Base-by-base conservation (phyloP, 2,329 filamentous ascomycete species). In the Tothia fuscella region DNA sequence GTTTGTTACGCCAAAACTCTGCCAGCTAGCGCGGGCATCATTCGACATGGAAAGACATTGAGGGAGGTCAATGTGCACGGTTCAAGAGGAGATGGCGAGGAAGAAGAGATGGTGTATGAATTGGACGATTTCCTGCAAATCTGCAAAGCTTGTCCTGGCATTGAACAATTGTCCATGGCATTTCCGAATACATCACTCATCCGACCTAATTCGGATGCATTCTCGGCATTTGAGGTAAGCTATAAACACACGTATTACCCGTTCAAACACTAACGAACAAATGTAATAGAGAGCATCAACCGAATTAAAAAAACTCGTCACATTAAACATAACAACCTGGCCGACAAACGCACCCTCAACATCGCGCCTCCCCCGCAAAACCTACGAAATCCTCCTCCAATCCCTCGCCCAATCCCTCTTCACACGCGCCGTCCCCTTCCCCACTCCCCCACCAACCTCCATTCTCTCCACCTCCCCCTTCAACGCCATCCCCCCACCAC, bases 241-340 rank as follows among this genome's bases (percentile, higher is more conserved):
- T 24, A 32, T 25, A 3, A 24, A 20, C 17, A 6, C 19, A 6
- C 3, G 10, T 5, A 13, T 4, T n/a, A 31, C 13, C 6, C n/a
- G 21, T 3, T 4, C 6, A 14, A 29, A 10, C 19, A 43, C 26
- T 42, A 31, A 42, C 16, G n/a, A 45, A 46, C 30, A 44, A 44
- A 17, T 19, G 40, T 41, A 28, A 37, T 39, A 61, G 54, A 57
- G 54, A 32, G 62, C 57, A 31, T 47, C 62, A 1, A 56, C 55
- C 17, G 53, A 61, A 14, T 51, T 70, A 10, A 51, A 53, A 7
- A 50, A 62, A 24, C 53, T 70, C 6, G 55, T 64, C 4, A 68
- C 66, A 0, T 52, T 70, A 14, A 65, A 70, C 45, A 64, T 70
- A 46, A 65, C 64, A 0, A 66, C 62, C 4, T 70, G 66, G 63